phyloP scores from a whole-genome alignment of 1,139 yeast species.

The Pichia sp. region DNA sequence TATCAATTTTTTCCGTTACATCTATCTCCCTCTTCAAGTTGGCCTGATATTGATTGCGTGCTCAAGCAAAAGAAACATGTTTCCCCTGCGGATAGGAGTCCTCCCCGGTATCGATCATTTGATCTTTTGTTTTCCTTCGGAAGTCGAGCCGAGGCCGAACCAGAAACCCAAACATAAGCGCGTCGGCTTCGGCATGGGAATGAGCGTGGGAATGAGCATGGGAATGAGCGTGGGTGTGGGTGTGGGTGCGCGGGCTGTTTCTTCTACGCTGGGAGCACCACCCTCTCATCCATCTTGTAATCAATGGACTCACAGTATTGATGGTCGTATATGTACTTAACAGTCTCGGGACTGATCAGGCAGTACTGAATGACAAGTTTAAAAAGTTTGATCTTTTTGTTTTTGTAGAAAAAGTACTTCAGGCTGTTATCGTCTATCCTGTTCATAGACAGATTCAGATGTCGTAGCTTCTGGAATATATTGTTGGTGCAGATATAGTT shows the following conservation, averaged over 20 bases:
- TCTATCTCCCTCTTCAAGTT: not conserved
- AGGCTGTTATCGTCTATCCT: slow-evolving; percentile 18
- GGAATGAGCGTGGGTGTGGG: too few species aligned
- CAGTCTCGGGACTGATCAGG: slow-evolving; percentile 14
- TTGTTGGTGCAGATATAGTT: slow-evolving; percentile 4
- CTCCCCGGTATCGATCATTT: too few species aligned
- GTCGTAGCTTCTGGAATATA: slow-evolving; percentile 7
- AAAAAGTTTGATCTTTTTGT: slow-evolving; percentile 10
- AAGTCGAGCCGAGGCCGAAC: too few species aligned
- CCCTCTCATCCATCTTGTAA: slow-evolving; percentile 7
- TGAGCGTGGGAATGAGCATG: too few species aligned
- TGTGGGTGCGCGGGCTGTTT: too few species aligned
- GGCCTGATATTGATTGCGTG: not conserved
- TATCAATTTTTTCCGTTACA: not conserved
- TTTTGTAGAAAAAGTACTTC: slow-evolving; percentile 13
- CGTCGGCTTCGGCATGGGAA: too few species aligned
- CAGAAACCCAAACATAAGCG: too few species aligned
- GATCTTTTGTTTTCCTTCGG: too few species aligned
- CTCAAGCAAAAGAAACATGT: too few species aligned
- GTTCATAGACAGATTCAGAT: slow-evolving; percentile 17
- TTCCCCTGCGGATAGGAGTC: too few species aligned
- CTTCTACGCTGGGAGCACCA: not conserved
- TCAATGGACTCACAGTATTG: slow-evolving; percentile 11
- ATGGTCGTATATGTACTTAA: slow-evolving; percentile 6
- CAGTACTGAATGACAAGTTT: slow-evolving; percentile 14